Evolutionary conservation across 2,329 filamentous ascomycete genomes (phyloP).

Genomic region (Tympanopsis confertula): DNA sequence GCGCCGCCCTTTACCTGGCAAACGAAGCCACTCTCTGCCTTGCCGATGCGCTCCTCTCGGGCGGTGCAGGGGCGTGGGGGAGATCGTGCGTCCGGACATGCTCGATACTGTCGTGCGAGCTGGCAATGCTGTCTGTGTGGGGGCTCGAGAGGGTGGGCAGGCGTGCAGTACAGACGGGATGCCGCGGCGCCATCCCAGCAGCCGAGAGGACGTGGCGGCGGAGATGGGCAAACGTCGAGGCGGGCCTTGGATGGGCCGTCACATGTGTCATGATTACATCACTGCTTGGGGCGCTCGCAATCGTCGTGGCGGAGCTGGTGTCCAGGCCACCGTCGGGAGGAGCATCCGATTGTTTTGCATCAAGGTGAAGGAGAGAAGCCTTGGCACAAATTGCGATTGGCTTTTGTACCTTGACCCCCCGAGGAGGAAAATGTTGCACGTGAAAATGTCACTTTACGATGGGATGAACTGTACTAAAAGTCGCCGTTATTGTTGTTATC

Average conservation of each 20-base stretch:
- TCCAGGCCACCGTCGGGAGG: no score
- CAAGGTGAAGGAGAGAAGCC: no score
- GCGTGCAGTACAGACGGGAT: neutral
- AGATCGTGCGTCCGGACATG: neutral
- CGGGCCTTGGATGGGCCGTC: neutral
- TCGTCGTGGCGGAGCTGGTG: neutral
- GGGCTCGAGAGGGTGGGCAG: neutral
- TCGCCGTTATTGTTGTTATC: no score
- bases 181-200: no score
- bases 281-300: neutral
- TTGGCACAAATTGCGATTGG: no score
- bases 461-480: no score
- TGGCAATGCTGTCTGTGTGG: neutral
- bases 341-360: no score
- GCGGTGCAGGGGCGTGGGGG: neutral
- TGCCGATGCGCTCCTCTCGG: neutral
- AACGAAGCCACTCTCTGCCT: neutral
- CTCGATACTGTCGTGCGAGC: neutral
- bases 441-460: no score
- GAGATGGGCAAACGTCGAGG: neutral
- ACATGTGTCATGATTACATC: no score
- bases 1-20: neutral
- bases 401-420: no score
- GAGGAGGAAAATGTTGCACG: no score
- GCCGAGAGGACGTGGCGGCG: neutral